phyloP scores from a whole-genome alignment of 371 early-diverging fungal genomes.

The Mucor racemosus region DNA sequence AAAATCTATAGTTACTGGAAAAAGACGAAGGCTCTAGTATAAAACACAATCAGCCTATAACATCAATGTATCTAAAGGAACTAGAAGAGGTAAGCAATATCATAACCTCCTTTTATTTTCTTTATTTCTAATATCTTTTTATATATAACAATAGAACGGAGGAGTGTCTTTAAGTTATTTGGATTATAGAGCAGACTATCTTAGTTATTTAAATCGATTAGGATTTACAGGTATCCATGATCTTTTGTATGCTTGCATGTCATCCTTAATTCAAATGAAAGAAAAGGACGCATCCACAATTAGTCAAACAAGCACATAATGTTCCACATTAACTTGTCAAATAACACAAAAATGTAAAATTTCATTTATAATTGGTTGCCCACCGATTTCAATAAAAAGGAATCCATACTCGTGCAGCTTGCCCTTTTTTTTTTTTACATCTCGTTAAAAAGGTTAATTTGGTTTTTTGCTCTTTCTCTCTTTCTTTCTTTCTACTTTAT shows the following conservation, averaged over 20 bases:
- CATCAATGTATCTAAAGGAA: constrained; percentile 8
- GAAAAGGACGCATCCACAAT: background rate
- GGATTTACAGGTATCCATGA: constrained; percentile 57
- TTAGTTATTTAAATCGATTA: constrained; percentile 44
- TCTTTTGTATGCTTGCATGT: constrained; percentile 54
- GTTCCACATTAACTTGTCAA: constrained; percentile 19
- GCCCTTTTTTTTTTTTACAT: constrained; percentile 10
- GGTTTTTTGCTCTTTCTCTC: background rate
- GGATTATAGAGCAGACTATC: constrained; percentile 55
- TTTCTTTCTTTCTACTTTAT: constrained; percentile 9
- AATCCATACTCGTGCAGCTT: constrained; percentile 25
- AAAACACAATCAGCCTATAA: constrained; percentile 32
- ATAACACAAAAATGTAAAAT: constrained; percentile 12
- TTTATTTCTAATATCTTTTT: too few relatives aligned
- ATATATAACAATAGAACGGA: constrained; percentile 14
- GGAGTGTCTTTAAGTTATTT: constrained; percentile 44
- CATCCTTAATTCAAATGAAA: constrained; percentile 34
- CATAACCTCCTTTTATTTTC: background rate
- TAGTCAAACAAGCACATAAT: constrained; percentile 6
- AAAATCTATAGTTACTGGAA: constrained; percentile 5
- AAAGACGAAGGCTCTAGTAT: constrained; percentile 14
- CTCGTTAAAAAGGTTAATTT: background rate
- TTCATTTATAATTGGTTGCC: constrained; percentile 8
- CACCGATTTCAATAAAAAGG: constrained; percentile 16
- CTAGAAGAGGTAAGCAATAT: constrained; percentile 34